A percentile compares a stretch with the other conserved stretches of the same genome.
These are phyloP conservation scores for Dictyostelium firmibasis DNA, from an alignment of 78 protist genomes.

Conservation along the genomic window DNA sequence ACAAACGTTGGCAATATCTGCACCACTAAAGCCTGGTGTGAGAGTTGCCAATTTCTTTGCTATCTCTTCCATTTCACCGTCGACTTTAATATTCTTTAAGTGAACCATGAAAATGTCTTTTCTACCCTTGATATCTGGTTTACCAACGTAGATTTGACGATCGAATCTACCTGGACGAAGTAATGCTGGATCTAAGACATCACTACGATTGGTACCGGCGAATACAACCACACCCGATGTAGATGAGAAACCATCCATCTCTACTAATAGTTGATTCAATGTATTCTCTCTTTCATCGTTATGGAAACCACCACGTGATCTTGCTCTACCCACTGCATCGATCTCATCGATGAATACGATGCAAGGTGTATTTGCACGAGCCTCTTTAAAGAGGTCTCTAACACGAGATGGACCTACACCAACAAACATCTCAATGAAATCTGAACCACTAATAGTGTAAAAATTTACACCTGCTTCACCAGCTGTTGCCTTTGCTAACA, in stretches of 20 bases:
- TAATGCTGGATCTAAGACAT: constrained; percentile 96
- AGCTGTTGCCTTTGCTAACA: constrained; percentile 85
- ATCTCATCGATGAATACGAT: constrained; percentile 96
- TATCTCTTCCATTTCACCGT: constrained; percentile 66
- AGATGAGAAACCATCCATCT: constrained; percentile 95
- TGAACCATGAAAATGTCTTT: constrained; percentile 94
- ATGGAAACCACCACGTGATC: constrained; percentile 78
- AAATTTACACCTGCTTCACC: constrained; percentile 90
- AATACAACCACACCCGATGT: constrained; percentile 93
- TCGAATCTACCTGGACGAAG: constrained; percentile 99
- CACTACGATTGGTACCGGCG: constrained; percentile 96
- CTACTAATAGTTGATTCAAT: constrained; percentile 96
- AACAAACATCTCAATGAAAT: constrained; percentile 95
- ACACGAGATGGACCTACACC: constrained; percentile 97
- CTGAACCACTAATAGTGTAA: constrained; percentile 92
- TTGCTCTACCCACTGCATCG: constrained; percentile 89
- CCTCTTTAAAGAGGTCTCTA: constrained; percentile 75
- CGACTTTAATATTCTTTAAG: constrained; percentile 74
- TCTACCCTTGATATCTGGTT: constrained; percentile 93
- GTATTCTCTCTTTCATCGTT: constrained; percentile 94
- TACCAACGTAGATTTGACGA: constrained; percentile 90
- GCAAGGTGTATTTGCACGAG: constrained; percentile 86
- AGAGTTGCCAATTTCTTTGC: constrained; percentile 75
- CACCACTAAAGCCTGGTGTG: constrained; percentile 95
- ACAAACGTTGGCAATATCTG: constrained; percentile 96